Evolutionary conservation across 495 filamentous ascomycete species (phyloP), one percentile per base, ranked within the genome.

Genomic region (Elasticomyces elasticus): DNA sequence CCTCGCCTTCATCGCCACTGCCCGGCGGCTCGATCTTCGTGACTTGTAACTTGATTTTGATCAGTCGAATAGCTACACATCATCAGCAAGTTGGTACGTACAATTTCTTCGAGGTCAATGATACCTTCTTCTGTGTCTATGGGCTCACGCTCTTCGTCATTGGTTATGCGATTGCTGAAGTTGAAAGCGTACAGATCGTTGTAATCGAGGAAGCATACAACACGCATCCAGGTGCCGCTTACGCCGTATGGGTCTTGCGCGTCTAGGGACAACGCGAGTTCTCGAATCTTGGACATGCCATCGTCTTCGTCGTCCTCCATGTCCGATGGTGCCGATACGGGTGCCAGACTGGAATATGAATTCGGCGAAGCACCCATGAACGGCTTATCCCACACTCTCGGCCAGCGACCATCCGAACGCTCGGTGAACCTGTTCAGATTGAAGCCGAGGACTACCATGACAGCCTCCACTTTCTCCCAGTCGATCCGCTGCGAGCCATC

Each of bases 401-500:
- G 60, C 50, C 78, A 76, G 33, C 68, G 61, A 5, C 66, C 66
- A 12, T 66, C 67, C 2, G 60, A 62, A n/a, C 72, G 69, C 11
- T 74, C 62, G 19, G 68, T 63, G 51, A 76, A 76, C 15, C 59
- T 54, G 38, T 63, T 59, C 37, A 83, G 67, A 60, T 84, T 85
- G 44, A 71, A 68, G 4, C 72, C 72, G 13, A 84, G 61, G 26
- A 83, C 74, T 0, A 85, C 63, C 74, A 83, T 71, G 27, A 84
- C 72, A 0, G 80, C 78, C 58, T 86, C 82, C 20, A 84, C 64
- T 69, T 80, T 84, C 63, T 86, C 82, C 83, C 82, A 86, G 59
- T 86, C 81, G 2, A 83, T 78, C 10, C 61, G 63, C 26, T 69
- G 65, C 6, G 61, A 66, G 1, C 73, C 74, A 60, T 82, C 79